phyloP scores from a whole-genome alignment of 495 filamentous ascomycete genomes.

The Tuber calosporum region DNA sequence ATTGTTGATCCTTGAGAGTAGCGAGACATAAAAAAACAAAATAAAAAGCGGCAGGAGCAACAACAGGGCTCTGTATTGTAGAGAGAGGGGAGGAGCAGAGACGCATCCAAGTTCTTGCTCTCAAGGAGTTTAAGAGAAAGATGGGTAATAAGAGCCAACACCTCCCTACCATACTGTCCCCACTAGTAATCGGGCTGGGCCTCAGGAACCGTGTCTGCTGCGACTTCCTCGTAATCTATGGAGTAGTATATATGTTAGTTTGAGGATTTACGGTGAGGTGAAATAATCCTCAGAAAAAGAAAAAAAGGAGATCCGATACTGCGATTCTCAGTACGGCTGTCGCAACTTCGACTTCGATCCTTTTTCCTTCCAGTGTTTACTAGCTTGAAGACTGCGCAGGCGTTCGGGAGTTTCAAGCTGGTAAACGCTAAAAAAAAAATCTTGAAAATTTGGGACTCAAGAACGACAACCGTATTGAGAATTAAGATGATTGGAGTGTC shows the following conservation, averaged over 20 bases:
- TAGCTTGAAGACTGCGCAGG: too few relatives aligned
- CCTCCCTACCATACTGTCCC: not conserved
- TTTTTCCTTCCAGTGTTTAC: too few relatives aligned
- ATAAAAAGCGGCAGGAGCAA: not conserved
- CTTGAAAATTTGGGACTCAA: too few relatives aligned
- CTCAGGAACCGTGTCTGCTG: slow-evolving; percentile 53
- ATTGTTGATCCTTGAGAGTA: not conserved
- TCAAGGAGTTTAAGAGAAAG: not conserved
- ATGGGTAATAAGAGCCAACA: not conserved
- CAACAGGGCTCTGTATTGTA: not conserved
- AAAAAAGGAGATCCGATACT: not conserved
- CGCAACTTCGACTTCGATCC: too few relatives aligned
- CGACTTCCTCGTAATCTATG: slow-evolving; percentile 86
- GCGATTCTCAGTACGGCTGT: too few relatives aligned
- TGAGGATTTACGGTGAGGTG: slow-evolving; percentile 47
- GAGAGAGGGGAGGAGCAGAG: not conserved
- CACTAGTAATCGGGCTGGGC: slow-evolving; percentile 53
- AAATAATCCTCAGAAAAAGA: not conserved
- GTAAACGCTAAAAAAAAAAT: too few relatives aligned
- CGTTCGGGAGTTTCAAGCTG: too few relatives aligned
- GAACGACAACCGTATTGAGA: too few relatives aligned
- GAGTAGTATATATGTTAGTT: slow-evolving; percentile 5
- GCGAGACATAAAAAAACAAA: not conserved
- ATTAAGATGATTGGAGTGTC: not conserved
- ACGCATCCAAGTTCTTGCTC: not conserved